Conservation (phyloP, 345 rosid genomes). For the Populus euphratica region DNA sequence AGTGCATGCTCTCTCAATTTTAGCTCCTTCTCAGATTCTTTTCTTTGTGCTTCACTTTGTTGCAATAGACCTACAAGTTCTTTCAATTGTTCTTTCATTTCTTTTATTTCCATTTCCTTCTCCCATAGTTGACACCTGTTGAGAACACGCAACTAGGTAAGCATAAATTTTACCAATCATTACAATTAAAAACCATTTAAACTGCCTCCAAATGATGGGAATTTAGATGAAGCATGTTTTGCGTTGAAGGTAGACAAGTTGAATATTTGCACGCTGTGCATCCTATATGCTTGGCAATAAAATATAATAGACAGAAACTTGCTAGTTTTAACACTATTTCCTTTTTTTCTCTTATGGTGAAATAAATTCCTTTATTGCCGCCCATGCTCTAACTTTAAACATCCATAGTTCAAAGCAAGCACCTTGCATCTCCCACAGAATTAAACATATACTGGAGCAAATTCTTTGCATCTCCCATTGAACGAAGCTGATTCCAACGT, state of each 20-base stretch:
- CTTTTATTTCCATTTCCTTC: constrained; percentile 81
- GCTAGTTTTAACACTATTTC: neutral
- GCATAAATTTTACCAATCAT: neutral
- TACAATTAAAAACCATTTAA: neutral
- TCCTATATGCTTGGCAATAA: neutral
- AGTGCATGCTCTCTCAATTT: constrained; percentile 72
- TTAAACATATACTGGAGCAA: constrained; percentile 92
- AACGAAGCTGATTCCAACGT: constrained; percentile 96
- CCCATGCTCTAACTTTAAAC: neutral
- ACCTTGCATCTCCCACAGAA: constrained; percentile 86
- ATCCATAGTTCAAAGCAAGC: constrained; percentile 16
- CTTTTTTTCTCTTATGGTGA: neutral
- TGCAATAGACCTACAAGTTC: constrained; percentile 72
- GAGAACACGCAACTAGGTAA: constrained; percentile 7
- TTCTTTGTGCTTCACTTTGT: constrained; percentile 74
- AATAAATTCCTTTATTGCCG: neutral
- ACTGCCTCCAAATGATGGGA: neutral
- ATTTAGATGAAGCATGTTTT: neutral
- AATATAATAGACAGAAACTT: neutral
- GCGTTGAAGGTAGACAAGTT: neutral
- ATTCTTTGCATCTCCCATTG: constrained; percentile 97
- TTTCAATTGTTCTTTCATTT: constrained; percentile 88
- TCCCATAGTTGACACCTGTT: constrained; percentile 92
- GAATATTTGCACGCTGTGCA: neutral
- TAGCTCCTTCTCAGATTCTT: constrained; percentile 80